Evolutionary conservation across 176 grass and related monocot species (phyloP).

Genomic region (Oryza meyeriana): DNA sequence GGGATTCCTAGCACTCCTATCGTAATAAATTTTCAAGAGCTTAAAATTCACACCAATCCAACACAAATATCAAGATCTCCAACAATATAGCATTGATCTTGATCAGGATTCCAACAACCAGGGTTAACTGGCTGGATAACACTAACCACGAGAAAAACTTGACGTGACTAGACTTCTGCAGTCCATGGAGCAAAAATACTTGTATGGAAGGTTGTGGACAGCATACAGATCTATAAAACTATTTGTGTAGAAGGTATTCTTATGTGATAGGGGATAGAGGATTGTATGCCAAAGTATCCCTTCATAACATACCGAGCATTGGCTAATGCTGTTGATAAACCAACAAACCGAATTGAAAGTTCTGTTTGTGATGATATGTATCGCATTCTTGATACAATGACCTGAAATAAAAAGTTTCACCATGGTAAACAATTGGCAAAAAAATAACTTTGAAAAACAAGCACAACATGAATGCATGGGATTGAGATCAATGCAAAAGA

Average conservation of each 20-base stretch:
- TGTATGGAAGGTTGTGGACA: neutral
- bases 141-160: neutral
- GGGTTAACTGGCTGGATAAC: neutral
- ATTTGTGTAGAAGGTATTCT: neutral
- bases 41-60: neutral
- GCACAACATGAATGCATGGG: neutral
- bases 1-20: neutral
- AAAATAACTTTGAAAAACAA: slow-evolving; percentile 12
- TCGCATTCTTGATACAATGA: slow-evolving; percentile 98
- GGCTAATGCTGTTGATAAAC: slow-evolving; percentile 95
- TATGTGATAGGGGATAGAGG: neutral
- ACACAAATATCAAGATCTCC: neutral
- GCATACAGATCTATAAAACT: neutral
- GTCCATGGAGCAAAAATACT: neutral
- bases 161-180: neutral
- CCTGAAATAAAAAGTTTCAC: slow-evolving; percentile 46
- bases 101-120: neutral
- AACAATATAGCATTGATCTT: neutral
- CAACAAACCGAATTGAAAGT: slow-evolving; percentile 83
- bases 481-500: neutral
- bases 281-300: slow-evolving; percentile 12
- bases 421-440: slow-evolving; percentile 27
- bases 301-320: slow-evolving; percentile 67
- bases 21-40: neutral
- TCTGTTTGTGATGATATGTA: slow-evolving; percentile 97